Conservation (phyloP, 192 early-diverging fungal species). For the Umbelopsis sp. region DNA sequence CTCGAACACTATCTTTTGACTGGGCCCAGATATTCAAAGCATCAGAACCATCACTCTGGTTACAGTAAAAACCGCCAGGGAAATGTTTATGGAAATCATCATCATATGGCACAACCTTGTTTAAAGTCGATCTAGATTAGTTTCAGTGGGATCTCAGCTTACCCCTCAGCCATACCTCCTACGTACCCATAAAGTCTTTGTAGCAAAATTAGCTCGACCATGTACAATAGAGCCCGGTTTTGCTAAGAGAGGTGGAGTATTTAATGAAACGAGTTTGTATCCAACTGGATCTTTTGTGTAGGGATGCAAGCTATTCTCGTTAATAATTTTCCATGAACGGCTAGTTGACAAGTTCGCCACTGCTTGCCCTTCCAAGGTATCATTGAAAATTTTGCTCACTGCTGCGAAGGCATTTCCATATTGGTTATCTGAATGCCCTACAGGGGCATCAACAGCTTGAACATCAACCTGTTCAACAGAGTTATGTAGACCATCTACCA, state of each 20-base stretch:
- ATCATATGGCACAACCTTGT: slow-evolving; percentile 39
- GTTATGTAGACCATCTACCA: slow-evolving; percentile 44
- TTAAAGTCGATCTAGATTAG: no score
- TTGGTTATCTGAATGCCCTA: slow-evolving; percentile 35
- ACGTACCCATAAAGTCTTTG: slow-evolving; percentile 33
- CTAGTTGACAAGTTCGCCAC: slow-evolving; percentile 19
- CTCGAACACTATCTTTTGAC: slow-evolving; percentile 20
- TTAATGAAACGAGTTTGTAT: slow-evolving; percentile 35
- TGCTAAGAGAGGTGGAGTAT: slow-evolving; percentile 32
- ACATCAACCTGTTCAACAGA: slow-evolving; percentile 34
- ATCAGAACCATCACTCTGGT: slow-evolving; percentile 35
- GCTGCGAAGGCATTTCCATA: slow-evolving; percentile 38
- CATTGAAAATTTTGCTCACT: slow-evolving; percentile 27
- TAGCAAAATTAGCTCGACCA: slow-evolving; percentile 40
- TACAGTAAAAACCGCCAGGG: slow-evolving; percentile 46
- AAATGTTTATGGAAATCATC: slow-evolving; percentile 36
- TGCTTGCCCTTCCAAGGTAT: slow-evolving; percentile 31
- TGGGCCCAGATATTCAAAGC: slow-evolving; percentile 32
- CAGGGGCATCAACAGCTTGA: slow-evolving; percentile 25
- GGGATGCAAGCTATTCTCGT: slow-evolving; percentile 35
- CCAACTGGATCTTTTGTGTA: slow-evolving; percentile 37
- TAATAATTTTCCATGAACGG: slow-evolving; percentile 44
- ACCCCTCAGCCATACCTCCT: no score
- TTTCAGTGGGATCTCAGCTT: no score
- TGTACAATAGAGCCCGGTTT: slow-evolving; percentile 39